Conservation (phyloP, 805 yeast genomes). For the Yamadazyma scolyti region DNA sequence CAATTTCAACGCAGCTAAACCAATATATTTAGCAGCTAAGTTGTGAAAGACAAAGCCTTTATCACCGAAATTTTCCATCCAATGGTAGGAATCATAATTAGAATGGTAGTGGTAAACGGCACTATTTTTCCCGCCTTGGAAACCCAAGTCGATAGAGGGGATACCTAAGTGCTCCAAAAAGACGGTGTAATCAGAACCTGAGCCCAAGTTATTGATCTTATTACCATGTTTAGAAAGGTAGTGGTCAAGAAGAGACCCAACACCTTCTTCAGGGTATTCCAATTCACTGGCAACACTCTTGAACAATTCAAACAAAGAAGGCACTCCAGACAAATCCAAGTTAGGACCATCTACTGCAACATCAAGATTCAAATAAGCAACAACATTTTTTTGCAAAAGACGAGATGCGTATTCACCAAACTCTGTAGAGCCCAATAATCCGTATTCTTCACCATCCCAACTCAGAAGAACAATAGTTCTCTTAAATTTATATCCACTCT, state of each 20-base stretch:
- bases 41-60: constrained; percentile 52
- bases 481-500: constrained; percentile 35
- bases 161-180: constrained; percentile 67
- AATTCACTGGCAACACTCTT: constrained; percentile 43
- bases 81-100: constrained; percentile 52
- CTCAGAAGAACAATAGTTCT: constrained; percentile 35
- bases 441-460: constrained; percentile 48
- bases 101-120: constrained; percentile 59
- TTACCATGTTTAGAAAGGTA: constrained; percentile 34
- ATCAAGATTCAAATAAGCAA: constrained; percentile 52
- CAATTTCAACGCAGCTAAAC: constrained; percentile 50
- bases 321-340: constrained; percentile 49
- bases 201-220: constrained; percentile 40
- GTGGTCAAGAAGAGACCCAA: constrained; percentile 45
- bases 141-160: constrained; percentile 54
- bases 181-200: constrained; percentile 53
- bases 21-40: constrained; percentile 55
- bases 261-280: constrained; percentile 37
- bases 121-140: constrained; percentile 28
- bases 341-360: constrained; percentile 50
- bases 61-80: constrained; percentile 53
- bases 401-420: constrained; percentile 47
- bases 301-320: constrained; percentile 49
- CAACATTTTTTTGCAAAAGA: constrained; percentile 37
- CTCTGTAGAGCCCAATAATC: constrained; percentile 54